A percentile compares a stretch with the other conserved stretches of the same genome.
Conservation (phyloP, 306 rosid species). For the Nissolia schottii region DNA sequence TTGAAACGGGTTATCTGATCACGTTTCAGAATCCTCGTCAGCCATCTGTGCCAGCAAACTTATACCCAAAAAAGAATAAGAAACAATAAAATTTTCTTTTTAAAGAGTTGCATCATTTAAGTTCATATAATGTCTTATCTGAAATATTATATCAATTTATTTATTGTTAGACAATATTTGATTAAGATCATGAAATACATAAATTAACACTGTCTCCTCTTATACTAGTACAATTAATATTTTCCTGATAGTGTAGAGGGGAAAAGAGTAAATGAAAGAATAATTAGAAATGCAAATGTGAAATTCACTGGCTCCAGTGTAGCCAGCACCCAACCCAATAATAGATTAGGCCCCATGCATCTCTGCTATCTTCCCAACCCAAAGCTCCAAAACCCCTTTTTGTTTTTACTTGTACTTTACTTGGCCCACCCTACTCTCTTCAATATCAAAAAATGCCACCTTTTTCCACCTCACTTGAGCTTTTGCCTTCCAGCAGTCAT, state of each 20-base stretch:
- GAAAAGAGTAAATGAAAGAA: not conserved
- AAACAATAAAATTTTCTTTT: no score
- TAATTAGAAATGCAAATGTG: conserved; percentile 13
- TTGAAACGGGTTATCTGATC: conserved; percentile 22
- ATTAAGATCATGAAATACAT: no score
- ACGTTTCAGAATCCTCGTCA: conserved; percentile 26
- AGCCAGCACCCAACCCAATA: conserved; percentile 30
- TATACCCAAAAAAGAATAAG: conserved; percentile 17
- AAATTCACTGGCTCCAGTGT: conserved; percentile 22
- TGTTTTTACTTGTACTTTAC: conserved; percentile 47
- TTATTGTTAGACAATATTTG: no score
- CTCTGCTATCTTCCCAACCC: conserved; percentile 35
- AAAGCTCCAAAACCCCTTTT: conserved; percentile 42
- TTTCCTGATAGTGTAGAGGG: conserved; percentile 23
- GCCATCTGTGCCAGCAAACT: conserved; percentile 13
- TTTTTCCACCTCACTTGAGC: not conserved
- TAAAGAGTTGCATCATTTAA: no score
- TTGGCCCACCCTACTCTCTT: conserved; percentile 44
- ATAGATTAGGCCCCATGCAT: conserved; percentile 45
- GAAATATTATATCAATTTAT: no score
- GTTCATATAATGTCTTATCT: no score
- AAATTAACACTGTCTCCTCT: no score
- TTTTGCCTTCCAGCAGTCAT: conserved; percentile 1
- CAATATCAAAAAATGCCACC: conserved; percentile 7
- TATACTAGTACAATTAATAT: no score